phyloP scores from a whole-genome alignment of 1,139 yeast genomes.

The Blastobotrys buckinghamii region DNA sequence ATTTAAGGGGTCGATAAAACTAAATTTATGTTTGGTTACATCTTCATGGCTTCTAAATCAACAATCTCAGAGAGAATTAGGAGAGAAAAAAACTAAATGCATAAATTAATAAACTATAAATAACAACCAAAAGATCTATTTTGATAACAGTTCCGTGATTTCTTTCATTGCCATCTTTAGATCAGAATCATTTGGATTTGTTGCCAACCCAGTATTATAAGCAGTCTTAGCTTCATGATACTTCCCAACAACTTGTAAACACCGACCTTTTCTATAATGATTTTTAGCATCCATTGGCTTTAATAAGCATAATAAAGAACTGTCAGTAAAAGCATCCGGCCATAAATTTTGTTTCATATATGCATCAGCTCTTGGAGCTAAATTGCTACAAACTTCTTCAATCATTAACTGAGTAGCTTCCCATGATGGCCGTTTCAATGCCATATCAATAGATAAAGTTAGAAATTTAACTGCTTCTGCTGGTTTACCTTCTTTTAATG shows the following conservation, averaged over 20 bases:
- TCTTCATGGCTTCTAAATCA: no score
- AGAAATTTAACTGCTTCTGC: constrained; percentile 71
- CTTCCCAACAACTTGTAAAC: constrained; percentile 63
- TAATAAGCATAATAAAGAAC: constrained; percentile 67
- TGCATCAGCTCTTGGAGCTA: constrained; percentile 82
- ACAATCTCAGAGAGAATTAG: no score
- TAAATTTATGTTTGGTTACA: no score
- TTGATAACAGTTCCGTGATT: constrained; percentile 14
- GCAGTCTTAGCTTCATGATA: constrained; percentile 67
- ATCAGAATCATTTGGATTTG: constrained; percentile 45
- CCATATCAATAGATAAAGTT: constrained; percentile 74
- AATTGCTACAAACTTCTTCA: constrained; percentile 66
- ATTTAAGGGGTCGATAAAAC: no score
- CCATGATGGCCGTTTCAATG: constrained; percentile 74
- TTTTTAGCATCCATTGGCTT: constrained; percentile 65
- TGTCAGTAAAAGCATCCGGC: constrained; percentile 73
- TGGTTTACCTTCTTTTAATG: constrained; percentile 56
- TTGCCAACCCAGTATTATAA: constrained; percentile 68
- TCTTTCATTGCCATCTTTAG: constrained; percentile 32
- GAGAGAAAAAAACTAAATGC: no score
- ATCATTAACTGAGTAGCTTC: constrained; percentile 77
- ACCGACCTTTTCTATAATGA: constrained; percentile 75
- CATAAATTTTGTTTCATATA: constrained; percentile 58
- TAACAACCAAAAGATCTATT: background rate
- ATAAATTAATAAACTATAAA: background rate